These are phyloP conservation scores for Solanum hybrid DNA, from an alignment of 305 asterid species.

Conservation along the genomic window DNA sequence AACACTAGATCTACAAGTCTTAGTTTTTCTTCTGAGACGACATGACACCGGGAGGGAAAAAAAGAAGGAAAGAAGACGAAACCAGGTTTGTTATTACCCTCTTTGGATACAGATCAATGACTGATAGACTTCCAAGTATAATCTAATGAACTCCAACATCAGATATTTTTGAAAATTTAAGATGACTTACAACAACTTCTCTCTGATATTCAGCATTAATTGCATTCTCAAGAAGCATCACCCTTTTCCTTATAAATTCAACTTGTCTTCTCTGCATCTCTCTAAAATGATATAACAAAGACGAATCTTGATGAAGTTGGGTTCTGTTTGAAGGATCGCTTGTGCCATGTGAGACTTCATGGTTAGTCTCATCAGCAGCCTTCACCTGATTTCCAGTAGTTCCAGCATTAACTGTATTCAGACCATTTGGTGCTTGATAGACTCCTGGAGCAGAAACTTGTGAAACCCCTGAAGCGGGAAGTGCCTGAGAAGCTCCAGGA, in stretches of 20 bases:
- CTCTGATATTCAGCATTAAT: slow-evolving; percentile 67
- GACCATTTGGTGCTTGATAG: slow-evolving; percentile 35
- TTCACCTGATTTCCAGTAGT: slow-evolving; percentile 42
- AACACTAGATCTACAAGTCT: background rate
- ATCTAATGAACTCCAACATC: background rate
- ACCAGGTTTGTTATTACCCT: background rate
- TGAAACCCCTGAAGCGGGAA: slow-evolving; percentile 44
- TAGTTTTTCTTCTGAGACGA: background rate
- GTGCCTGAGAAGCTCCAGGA: slow-evolving; percentile 33
- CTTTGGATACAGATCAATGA: background rate
- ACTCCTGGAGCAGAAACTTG: slow-evolving; percentile 23
- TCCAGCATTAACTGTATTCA: slow-evolving; percentile 37
- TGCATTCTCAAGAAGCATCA: slow-evolving; percentile 81
- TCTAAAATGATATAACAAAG: slow-evolving; percentile 52
- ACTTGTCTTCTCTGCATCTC: slow-evolving; percentile 97
- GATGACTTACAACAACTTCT: slow-evolving; percentile 50
- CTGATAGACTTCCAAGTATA: background rate
- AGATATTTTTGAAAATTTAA: background rate
- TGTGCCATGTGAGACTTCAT: slow-evolving; percentile 45
- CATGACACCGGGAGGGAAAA: background rate
- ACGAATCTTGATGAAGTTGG: slow-evolving; percentile 63
- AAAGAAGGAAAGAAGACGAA: background rate
- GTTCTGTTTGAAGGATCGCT: slow-evolving; percentile 50
- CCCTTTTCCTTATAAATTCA: slow-evolving; percentile 89
- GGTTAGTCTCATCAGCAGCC: slow-evolving; percentile 33